A percentile compares a stretch with the other conserved stretches of the same genome.
Evolutionary conservation across 108 stramenopile genomes (phyloP).

Genomic region (Nitzschia putrida): DNA sequence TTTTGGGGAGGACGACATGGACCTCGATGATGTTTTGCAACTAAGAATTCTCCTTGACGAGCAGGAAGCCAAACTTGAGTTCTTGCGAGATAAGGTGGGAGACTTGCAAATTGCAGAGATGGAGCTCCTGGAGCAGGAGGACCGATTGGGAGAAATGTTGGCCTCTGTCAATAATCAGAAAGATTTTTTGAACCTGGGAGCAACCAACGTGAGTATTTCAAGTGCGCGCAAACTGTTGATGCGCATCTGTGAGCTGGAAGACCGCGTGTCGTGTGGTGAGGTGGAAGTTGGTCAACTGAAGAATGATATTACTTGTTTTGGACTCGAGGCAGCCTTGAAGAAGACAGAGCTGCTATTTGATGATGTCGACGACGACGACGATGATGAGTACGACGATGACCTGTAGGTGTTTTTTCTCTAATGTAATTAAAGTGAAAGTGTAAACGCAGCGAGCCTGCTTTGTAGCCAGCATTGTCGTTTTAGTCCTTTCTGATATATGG

Average conservation of each 20-base stretch:
- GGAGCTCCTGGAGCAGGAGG: conserved; percentile 29
- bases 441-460: too few species aligned
- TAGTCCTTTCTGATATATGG: too few species aligned
- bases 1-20: conserved; percentile 21
- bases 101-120: conserved; percentile 17
- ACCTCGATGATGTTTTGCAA: conserved; percentile 27
- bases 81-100: conserved; percentile 23
- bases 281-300: conserved; percentile 56
- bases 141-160: conserved; percentile 27
- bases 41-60: conserved; percentile 33
- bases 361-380: neutral
- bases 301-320: conserved; percentile 32
- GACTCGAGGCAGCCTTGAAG: conserved; percentile 27
- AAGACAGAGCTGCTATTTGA: neutral
- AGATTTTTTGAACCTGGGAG: conserved; percentile 1
- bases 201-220: conserved; percentile 11
- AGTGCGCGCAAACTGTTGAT: conserved; percentile 39
- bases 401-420: neutral
- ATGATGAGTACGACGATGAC: neutral
- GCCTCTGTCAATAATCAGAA: conserved; percentile 17
- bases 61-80: conserved; percentile 40
- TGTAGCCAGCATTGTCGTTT: too few species aligned
- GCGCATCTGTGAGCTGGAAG: conserved; percentile 53
- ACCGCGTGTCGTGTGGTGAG: conserved; percentile 44
- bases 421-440: neutral